Evolutionary conservation across 352 stramenopile genomes (phyloP), one percentile per base, ranked within the genome.

Genomic region (Globisporangium splendens): DNA sequence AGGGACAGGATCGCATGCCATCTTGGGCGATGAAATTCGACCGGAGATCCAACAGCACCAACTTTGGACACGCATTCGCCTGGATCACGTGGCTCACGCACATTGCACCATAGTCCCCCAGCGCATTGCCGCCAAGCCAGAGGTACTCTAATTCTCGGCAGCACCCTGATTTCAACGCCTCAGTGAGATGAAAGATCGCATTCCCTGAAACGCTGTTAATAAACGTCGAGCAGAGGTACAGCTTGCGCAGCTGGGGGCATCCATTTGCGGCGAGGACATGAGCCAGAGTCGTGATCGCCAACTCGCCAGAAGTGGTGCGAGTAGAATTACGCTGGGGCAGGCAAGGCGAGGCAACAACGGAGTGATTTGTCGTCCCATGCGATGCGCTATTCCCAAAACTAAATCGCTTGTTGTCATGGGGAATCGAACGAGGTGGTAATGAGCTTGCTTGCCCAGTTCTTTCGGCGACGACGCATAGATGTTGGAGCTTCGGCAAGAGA

Each of bases 21-120:
- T 63, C 51, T 43, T 73, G 62, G 46, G 62, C 62, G 51, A 73
- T 67, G 41, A 46, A 54, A 44, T 73, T 73, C 46, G 62, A 61
- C 17, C 66, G 66, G 6, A 73, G 42, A 46, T 73, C 66, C 12
- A 73, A 42, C 1, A 63, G 50, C 3, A 47, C 38, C 10, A 70
- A 54, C 31, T 55, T 33, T 7, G 62, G 51, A 17, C 58, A 60
- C 21, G 21, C 42, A 11, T 53, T 44, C 10, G 51, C 48, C 13
- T 50, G 8, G 15, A 73, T 22, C 13, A 59, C 24, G 1, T 54
- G 38, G n/a, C 53, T 46, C 6, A 73, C 43, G 14, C 49, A 44
- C 54, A 66, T 62, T 17, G 64, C 61, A 13, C 66, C 66, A 18
- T 65, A 63, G 54, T 73, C 66, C 15, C 66, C 62, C 10, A 73